Base-by-base conservation (phyloP, 2,329 filamentous ascomycete genomes). In the Parafenestella ontariensis region DNA sequence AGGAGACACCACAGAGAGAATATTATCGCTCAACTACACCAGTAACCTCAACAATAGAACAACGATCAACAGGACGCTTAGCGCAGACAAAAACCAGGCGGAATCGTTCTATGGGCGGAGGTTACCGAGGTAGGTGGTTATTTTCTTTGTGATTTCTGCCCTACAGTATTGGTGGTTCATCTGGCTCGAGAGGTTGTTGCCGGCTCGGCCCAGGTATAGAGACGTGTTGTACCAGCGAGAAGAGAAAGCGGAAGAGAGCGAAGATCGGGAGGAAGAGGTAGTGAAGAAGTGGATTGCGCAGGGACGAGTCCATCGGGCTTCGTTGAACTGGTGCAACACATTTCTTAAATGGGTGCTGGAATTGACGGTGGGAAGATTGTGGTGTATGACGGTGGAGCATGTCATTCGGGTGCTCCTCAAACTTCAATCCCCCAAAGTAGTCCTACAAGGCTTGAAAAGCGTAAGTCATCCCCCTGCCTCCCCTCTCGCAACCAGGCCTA, bases 251-350 rank as follows among this genome's bases (percentile, higher is more conserved):
- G 58, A 57, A 21, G 49, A 55, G 17, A 47, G 26, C 34, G 58
- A 63, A 34, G 50, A 53, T 42, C 49, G 59, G 11, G 58, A 63
- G 28, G 60, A 63, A 52, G 58, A 57, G 21, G 48, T 63, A 1
- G 60, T 63, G 5, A 54, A 62, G 49, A 62, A 56, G 37, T 60
- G 56, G 61, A 58, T 62, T 36, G 58, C 59, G 34, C 56, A 62
- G 29, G 59, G 59, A 1, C 46, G 52, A 45, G 56, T 62, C 0
- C 46, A 48, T 3, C 59, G 61, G 7, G 53, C 61, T 6, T 62
- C 56, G 18, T 42, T 64, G 21, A 62, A 56, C 41, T 60, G 56
- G 51, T 52, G 59, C 21, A 62, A 62, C 28, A 62, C 59, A 2
- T 54, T 64, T 15, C 31, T 62, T 11, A 64, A 64, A 52, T 62